Base-by-base conservation (phyloP, 306 rosid species). In the Coriaria nepalensis region DNA sequence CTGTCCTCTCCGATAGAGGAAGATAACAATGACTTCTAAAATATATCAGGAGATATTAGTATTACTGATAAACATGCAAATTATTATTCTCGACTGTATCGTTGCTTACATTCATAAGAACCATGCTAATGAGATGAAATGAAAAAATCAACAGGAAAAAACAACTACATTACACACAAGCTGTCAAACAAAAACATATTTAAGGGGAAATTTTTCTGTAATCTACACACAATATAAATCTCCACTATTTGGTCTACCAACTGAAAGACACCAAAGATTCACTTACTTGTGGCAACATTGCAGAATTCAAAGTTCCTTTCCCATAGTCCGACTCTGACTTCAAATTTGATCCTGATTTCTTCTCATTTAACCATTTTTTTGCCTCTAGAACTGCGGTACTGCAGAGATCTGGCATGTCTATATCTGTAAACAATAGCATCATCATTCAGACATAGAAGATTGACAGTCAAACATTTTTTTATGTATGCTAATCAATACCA, bases 351-450 rank as follows among this genome's bases (percentile, higher is more conserved):
- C 71, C 69, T 8, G 56, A 73, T 70, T 75, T 86, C 82, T 77
- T 79, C 69, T 78, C 87, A 61, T 55, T 70, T 50, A 82, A 54
- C 96, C 96, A 92, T 73, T 75, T 85, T 64, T 72, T 85, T 35
- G 96, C 96, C 78, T 85, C 94, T 64, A 76, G 53, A 69, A 85
- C 67, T 46, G 96, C 96, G 20, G 87, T 72, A 52, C 75, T 73
- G 37, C 75, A 68, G 66, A 84, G 75, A 20, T 69, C 80, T 36
- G 77, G 78, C 33, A 70, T 60, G 47, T 52, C 78, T 57, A 34
- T 36, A 57, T 61, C 73, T 63, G 71, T 40, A 67, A 39, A 65
- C 9, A 66, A 54, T 59, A 53, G 50, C 49, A 61, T 38, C 50
- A 32, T 45, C 10, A 42, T 7, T 11, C 53, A 45, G 42, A 50